Conservation (phyloP, 768 basidiomycete genomes). For the Tephrocybe sp. region DNA sequence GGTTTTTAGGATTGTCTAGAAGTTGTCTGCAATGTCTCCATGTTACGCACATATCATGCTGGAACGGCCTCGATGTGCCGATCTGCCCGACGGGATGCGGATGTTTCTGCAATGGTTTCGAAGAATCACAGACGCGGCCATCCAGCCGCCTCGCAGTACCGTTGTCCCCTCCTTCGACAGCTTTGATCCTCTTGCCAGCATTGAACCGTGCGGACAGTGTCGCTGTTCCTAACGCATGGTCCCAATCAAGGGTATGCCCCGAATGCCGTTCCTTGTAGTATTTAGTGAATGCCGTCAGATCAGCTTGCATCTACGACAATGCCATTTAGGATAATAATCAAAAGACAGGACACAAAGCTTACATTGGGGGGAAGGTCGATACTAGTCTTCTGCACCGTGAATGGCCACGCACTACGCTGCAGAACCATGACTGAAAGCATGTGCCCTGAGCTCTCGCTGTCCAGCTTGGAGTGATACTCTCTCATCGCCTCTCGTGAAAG, state of each 20-base stretch:
- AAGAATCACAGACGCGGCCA: conserved; percentile 19
- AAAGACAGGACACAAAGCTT: conserved; percentile 20
- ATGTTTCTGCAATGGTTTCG: conserved; percentile 48
- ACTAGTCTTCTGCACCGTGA: conserved; percentile 47
- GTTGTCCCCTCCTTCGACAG: conserved; percentile 13
- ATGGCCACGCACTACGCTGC: conserved; percentile 90
- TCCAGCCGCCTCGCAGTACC: conserved; percentile 16
- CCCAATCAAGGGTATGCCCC: conserved; percentile 77
- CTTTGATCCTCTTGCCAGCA: conserved; percentile 42
- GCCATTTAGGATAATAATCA: background rate
- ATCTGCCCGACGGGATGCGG: conserved; percentile 70
- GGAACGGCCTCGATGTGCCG: conserved; percentile 46
- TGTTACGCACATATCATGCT: conserved; percentile 64
- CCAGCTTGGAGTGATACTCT: conserved; percentile 55
- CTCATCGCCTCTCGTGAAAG: conserved; percentile 71
- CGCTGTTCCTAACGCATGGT: conserved; percentile 83
- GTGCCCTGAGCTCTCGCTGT: conserved; percentile 34
- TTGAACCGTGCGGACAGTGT: conserved; percentile 71
- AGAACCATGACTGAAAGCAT: conserved; percentile 77
- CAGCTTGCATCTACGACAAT: conserved; percentile 62
- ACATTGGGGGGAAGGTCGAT: conserved; percentile 56
- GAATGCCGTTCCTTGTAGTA: conserved; percentile 83
- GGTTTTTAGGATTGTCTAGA: conserved; percentile 51
- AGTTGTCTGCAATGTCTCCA: conserved; percentile 63
- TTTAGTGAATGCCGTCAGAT: conserved; percentile 55